A percentile compares a stretch with the other conserved stretches of the same genome.
phyloP scores from a whole-genome alignment of 1,284 basidiomycete genomes.

The Fistulina hepatica region DNA sequence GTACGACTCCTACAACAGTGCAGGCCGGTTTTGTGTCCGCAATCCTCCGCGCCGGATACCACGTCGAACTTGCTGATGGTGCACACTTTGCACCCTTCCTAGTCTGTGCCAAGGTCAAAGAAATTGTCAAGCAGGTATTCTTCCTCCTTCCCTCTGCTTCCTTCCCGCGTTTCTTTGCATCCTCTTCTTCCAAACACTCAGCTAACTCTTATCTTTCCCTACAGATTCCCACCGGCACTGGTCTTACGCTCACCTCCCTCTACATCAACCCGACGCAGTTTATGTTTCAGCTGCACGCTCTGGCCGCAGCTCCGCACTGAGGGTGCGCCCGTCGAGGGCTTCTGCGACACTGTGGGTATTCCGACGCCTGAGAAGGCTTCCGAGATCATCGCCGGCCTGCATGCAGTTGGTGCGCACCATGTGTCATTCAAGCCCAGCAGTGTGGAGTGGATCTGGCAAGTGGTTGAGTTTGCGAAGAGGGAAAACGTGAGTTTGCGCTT shows the following conservation, averaged over 20 bases:
- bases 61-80: constrained; percentile 94
- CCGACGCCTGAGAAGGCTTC: constrained; percentile 88
- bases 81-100: constrained; percentile 91
- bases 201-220: too few species aligned
- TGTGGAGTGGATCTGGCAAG: constrained; percentile 93
- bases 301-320: constrained; percentile 98
- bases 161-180: too few species aligned
- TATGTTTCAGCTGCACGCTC: constrained; percentile 91
- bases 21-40: constrained; percentile 89
- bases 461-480: constrained; percentile 97
- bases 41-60: constrained; percentile 87
- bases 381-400: constrained; percentile 79
- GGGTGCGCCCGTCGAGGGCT: constrained; percentile 92
- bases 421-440: constrained; percentile 97
- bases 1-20: constrained; percentile 95
- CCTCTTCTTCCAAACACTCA: too few species aligned
- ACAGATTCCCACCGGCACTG: constrained; percentile 81
- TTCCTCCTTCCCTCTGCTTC: too few species aligned
- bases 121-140: constrained; percentile 78
- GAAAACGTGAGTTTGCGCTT: too few species aligned
- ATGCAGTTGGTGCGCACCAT: constrained; percentile 81
- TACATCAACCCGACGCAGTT: constrained; percentile 99
- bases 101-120: constrained; percentile 80
- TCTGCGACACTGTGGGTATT: constrained; percentile 95
- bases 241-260: constrained; percentile 88